Percentiles rank a stretch among this genome's conserved stretches.
Evolutionary conservation across 257 asterid species (phyloP).

Genomic region (Solanum chiquidenum): DNA sequence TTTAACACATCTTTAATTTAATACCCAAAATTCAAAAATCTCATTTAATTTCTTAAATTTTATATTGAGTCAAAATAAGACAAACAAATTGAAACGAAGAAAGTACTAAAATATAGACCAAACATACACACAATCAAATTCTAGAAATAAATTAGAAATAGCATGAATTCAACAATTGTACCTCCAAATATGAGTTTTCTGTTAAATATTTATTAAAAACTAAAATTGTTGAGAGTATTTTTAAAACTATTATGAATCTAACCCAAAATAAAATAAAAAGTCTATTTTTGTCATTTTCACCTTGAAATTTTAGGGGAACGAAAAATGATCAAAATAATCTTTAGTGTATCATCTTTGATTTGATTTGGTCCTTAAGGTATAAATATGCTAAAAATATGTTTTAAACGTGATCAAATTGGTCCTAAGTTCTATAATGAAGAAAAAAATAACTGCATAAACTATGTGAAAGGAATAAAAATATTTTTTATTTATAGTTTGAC

Average conservation of each 20-base stretch:
- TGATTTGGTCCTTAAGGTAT: not conserved
- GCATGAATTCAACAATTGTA: no score
- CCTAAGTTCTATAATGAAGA: not conserved
- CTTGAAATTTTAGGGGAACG: not conserved
- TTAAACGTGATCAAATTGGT: not conserved
- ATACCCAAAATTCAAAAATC: accelerated
- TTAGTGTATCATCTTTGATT: not conserved
- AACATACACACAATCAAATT: not conserved
- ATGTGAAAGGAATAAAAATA: no score
- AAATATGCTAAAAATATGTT: not conserved
- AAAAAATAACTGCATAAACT: not conserved
- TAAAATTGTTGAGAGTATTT: not conserved
- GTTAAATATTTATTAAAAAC: not conserved
- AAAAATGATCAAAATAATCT: not conserved
- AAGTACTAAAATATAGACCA: not conserved
- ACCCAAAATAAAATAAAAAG: not conserved
- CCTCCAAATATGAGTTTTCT: no score
- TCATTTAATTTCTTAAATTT: not conserved
- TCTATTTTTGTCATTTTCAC: not conserved
- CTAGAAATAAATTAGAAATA: not conserved
- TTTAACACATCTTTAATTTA: not conserved
- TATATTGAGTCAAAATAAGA: not conserved
- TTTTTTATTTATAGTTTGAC: no score
- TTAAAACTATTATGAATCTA: not conserved
- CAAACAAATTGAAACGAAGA: not conserved